Base-by-base conservation (phyloP, 1,284 basidiomycete genomes). In the Leccinum pallidistipes region DNA sequence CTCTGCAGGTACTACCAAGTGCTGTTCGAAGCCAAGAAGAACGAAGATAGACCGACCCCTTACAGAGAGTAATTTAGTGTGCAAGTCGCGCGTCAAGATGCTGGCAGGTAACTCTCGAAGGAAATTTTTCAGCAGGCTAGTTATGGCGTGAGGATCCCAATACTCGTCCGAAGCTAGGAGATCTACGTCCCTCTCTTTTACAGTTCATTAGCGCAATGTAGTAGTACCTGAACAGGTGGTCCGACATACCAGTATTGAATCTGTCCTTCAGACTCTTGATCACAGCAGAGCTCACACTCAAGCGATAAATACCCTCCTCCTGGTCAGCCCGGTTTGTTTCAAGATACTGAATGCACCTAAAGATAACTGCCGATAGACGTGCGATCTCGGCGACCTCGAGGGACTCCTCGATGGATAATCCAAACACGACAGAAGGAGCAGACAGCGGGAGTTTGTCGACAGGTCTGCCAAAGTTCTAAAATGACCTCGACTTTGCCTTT, bases 221-320 rank as follows among this genome's bases (percentile, higher is more conserved):
- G 62, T 57, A 55, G 59, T 45, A 43, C 43, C 50, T 61, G 59
- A 31, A 56, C 7, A 34, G 59, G 56, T 60, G 56, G 21, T 14
- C 11, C 11, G 24, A 79, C 85, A 67, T 69, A 92, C 92, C 91
- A 65, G 81, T 75, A 75, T 98, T 97, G 80, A 98, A 99, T 62
- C 89, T 85, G 71, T 98, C 97, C 71, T 92, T 95, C 61, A 99
- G 81, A 52, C 82, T 87, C 81, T 98, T 98, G 80, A 98, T 96
- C 58, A 96, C 94, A 31, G 94, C 93, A 61, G 92, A 92, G 70
- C 91, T 94, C 8, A 95, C 95, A 69, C 91, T 95, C 58, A 99
- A 79, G 57, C 97, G 88, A 78, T 99, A 99, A 66, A 99, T 97
- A 40, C 97, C 97, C 78, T 99, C 97, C 73, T 99, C 97, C 69